A percentile compares a stretch with the other conserved stretches of the same genome.
Evolutionary conservation across 108 stramenopile species (phyloP).

Genomic region (Cyclotella baltica): DNA sequence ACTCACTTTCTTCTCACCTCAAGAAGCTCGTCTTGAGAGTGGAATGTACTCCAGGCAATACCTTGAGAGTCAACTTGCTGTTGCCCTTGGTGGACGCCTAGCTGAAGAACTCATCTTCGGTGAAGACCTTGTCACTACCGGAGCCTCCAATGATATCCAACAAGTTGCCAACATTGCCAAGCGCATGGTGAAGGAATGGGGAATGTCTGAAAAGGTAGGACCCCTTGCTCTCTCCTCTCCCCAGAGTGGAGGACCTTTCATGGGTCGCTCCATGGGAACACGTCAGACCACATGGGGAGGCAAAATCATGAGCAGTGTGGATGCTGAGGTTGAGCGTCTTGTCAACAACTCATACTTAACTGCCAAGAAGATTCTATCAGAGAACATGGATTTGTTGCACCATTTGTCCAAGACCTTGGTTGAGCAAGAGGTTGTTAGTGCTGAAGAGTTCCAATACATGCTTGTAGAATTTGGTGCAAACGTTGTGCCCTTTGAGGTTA

Average conservation of each 20-base stretch:
- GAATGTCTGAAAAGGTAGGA: slow-evolving; percentile 78
- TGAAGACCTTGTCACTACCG: slow-evolving; percentile 90
- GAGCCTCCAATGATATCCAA: slow-evolving; percentile 96
- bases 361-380: slow-evolving; percentile 69
- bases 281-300: slow-evolving; percentile 68
- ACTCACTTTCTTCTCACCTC: slow-evolving; percentile 92
- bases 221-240: slow-evolving; percentile 60
- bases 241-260: slow-evolving; percentile 55
- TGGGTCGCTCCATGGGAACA: slow-evolving; percentile 62
- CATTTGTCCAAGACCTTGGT: slow-evolving; percentile 62
- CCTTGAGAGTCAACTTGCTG: slow-evolving; percentile 89
- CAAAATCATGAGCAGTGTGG: slow-evolving; percentile 63
- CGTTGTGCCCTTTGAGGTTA: slow-evolving; percentile 68
- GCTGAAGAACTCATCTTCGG: slow-evolving; percentile 98
- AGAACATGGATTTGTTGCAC: slow-evolving; percentile 62
- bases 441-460: slow-evolving; percentile 75
- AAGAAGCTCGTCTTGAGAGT: slow-evolving; percentile 83
- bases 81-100: slow-evolving; percentile 95
- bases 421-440: slow-evolving; percentile 74
- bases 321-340: slow-evolving; percentile 74
- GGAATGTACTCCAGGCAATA: slow-evolving; percentile 78
- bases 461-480: slow-evolving; percentile 61
- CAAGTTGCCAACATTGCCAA: slow-evolving; percentile 95
- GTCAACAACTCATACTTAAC: slow-evolving; percentile 72
- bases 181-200: slow-evolving; percentile 92